Percentiles rank a stretch among this genome's conserved stretches.
Evolutionary conservation across 148 eudicot genomes (phyloP).

Genomic region (Persicaria maculosa): DNA sequence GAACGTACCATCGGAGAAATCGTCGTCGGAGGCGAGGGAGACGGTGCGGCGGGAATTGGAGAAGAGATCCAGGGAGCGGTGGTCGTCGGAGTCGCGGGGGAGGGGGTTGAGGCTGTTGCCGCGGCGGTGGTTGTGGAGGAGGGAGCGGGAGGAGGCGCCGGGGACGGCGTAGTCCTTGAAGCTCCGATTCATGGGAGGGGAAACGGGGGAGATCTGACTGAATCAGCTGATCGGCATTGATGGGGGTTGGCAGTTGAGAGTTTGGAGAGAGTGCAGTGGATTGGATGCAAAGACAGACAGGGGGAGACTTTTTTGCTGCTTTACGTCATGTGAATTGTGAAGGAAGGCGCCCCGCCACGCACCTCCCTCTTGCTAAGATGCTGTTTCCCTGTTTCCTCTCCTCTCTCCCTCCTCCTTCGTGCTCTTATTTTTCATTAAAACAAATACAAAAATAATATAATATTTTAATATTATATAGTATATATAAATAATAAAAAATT

Average conservation of each 20-base stretch:
- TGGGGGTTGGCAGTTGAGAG: conserved; percentile 12
- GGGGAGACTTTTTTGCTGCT: conserved; percentile 7
- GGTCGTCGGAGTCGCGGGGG: conserved; percentile 20
- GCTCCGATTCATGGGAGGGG: conserved; percentile 26
- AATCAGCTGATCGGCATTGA: neutral
- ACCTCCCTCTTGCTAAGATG: neutral
- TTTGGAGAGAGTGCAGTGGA: conserved; percentile 1
- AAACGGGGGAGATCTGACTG: neutral
- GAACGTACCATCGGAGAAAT: conserved; percentile 29
- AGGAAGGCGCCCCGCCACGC: conserved; percentile 9
- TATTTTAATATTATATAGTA: too few species aligned
- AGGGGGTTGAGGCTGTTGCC: conserved; percentile 16
- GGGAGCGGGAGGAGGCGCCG: conserved; percentile 11
- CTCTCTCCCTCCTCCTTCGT: neutral
- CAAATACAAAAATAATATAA: too few species aligned
- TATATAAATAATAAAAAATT: too few species aligned
- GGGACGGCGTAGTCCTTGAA: conserved; percentile 20
- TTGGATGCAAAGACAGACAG: conserved; percentile 12
- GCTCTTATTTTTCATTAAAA: too few species aligned
- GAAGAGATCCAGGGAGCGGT: conserved; percentile 47
- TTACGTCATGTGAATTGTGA: conserved; percentile 22
- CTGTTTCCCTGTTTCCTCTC: neutral
- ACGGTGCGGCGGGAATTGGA: conserved; percentile 42
- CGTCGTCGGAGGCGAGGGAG: conserved; percentile 36
- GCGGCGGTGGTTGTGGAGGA: conserved; percentile 18